phyloP scores from a whole-genome alignment of 148 eudicot species.

The Vaccinium vitisidaea region DNA sequence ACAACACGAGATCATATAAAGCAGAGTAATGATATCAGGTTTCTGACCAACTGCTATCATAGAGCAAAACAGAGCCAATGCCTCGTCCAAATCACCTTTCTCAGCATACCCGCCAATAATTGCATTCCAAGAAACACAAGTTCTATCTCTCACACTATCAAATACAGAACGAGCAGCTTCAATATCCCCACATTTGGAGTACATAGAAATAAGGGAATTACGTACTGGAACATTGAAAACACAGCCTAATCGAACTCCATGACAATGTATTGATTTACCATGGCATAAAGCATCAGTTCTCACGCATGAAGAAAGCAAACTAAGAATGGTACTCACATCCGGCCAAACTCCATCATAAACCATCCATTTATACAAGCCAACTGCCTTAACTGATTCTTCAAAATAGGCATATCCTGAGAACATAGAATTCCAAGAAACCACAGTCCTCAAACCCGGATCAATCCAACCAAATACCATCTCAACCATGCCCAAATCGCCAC shows the following conservation, averaged over 20 bases:
- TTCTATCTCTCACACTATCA: conserved; percentile 41
- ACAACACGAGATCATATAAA: conserved; percentile 51
- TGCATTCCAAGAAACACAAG: conserved; percentile 65
- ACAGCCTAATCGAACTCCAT: conserved; percentile 48
- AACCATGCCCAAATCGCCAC: conserved; percentile 45
- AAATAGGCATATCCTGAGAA: conserved; percentile 45
- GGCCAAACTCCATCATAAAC: conserved; percentile 39
- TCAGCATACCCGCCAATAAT: conserved; percentile 57
- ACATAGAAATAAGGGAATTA: conserved; percentile 64
- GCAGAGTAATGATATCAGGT: conserved; percentile 58
- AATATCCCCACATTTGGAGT: conserved; percentile 54
- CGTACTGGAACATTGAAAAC: conserved; percentile 34
- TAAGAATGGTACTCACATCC: conserved; percentile 56
- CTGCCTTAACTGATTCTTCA: conserved; percentile 22
- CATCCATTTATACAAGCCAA: conserved; percentile 35
- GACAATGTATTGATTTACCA: conserved; percentile 57
- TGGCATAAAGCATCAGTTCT: conserved; percentile 29
- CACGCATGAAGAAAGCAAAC: conserved; percentile 46
- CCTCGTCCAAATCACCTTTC: conserved; percentile 53
- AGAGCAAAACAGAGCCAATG: conserved; percentile 41
- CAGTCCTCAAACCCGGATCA: conserved; percentile 28
- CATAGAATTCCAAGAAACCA: conserved; percentile 62
- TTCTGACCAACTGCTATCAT: conserved; percentile 52
- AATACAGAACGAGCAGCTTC: conserved; percentile 39
- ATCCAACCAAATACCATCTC: conserved; percentile 45